Base-by-base conservation (phyloP, 805 yeast species). In the Starmera pachycereana region DNA sequence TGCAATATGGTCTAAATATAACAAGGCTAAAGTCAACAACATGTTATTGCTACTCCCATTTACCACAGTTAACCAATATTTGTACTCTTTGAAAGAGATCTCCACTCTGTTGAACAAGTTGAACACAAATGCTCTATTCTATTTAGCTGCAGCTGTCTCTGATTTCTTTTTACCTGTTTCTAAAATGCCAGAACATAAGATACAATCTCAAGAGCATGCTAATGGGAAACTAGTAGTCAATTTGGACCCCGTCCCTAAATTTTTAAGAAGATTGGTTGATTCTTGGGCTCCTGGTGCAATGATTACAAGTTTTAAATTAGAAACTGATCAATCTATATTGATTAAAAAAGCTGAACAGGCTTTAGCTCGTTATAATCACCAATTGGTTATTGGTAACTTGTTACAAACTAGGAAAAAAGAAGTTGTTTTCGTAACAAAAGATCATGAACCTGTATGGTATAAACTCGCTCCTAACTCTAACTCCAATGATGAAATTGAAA, bases 121-220 rank as follows among this genome's bases (percentile, higher is more conserved):
- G 32, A 82, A 78, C 3, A 59, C 70, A 5, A 65, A 64, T 40
- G 85, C 88, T 0, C 57, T 92, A 33, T 86, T 90, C 56, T 92
- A 81, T 56, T 68, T 92, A 39, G 98, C 98, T 0, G 97, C 98
- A 8, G 98, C 98, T 0, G 99, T 92, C 0, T 85, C 96, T 8
- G 99, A 92, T 58, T 92, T 92, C 61, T 92, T 89, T 63, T 69
- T 92, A 33, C 98, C 98, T 2, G 74, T 74, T 34, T 78, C 89
- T 1, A 71, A 85, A 47, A 68, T 88, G 51, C 95, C 97, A 3
- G 88, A 87, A 52, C 99, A 92, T 63, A 92, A 92, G 62, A 92
- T 92, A 45, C 98, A 92, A 61, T 81, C 94, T 5, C 79, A 78
- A 43, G 77, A 74, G 19, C 74, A 68, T 28, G 63, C 65, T 13